Evolutionary conservation across 2,329 filamentous ascomycete genomes (phyloP), one percentile per base, ranked within the genome.

Genomic region (Talaromyces sp.): DNA sequence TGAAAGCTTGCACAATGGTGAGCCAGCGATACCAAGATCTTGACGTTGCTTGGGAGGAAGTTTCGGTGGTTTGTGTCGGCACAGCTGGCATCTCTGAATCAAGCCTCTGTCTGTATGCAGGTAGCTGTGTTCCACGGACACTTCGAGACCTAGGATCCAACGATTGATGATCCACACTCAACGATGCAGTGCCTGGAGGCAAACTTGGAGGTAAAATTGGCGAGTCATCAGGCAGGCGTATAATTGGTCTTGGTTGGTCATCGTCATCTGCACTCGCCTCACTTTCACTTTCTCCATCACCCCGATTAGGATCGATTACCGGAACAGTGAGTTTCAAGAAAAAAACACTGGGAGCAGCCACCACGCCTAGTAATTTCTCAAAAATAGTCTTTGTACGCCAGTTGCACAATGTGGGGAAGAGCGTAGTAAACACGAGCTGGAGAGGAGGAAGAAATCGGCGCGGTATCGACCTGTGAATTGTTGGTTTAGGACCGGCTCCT

Each of bases 11-110:
- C 10, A 95, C 75, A 13, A 87, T 85, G 13, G 96, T 84, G 3
- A 99, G 84, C 93, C 95, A 99, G 57, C 92, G 85, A 69, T 93
- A 96, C 93, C 95, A 98, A 31, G 86, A 82, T 58, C 83, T 81
- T 3, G 75, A 65, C 2, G 66, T 46, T 14, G 51, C 60, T 46
- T 69, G 63, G 27, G 68, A 27, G 27, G 68, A 52, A 65, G 70
- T 56, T 13, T 67, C 64, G 17, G 61, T 46, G 4, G 43, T 58
- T 62, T 58, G 70, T 17, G 69, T 64, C 19, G 53, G 54, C 2
- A 38, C 46, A 29, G 76, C 70, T 6, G 74, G 73, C 19, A 76
- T 65, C 60, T 79, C 77, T 3, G 77, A 78, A 66, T 78, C 75
- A 63, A 70, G 70, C 17, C 73, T 71, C 29, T 64, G 65, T 46